These are phyloP conservation scores for Didymella keratinophila DNA, from an alignment of 2,329 filamentous ascomycete genomes.

Conservation along the genomic window DNA sequence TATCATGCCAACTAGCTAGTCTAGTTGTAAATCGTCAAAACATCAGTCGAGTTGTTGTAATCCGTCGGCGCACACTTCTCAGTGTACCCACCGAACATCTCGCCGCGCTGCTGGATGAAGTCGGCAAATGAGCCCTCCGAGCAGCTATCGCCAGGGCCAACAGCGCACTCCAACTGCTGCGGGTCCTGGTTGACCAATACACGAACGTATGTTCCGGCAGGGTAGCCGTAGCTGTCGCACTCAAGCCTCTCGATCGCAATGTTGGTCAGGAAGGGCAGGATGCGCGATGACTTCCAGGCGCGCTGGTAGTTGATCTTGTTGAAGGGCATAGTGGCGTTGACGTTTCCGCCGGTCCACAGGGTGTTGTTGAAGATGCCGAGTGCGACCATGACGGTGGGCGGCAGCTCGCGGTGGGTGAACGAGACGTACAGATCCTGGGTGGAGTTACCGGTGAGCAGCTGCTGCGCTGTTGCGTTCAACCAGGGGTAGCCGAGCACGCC, in stretches of 20 bases:
- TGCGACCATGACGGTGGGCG: conserved; percentile 71
- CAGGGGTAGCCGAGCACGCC: conserved; percentile 70
- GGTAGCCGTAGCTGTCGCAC: conserved; percentile 66
- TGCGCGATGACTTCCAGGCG: conserved; percentile 68
- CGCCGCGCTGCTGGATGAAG: conserved; percentile 54
- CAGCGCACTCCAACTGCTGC: conserved; percentile 58
- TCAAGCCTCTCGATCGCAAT: conserved; percentile 71
- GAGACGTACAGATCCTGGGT: conserved; percentile 71
- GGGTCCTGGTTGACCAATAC: conserved; percentile 61
- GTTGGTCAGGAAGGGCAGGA: conserved; percentile 72
- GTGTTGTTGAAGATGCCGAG: conserved; percentile 76
- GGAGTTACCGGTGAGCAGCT: conserved; percentile 56
- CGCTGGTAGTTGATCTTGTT: conserved; percentile 69
- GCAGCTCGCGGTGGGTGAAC: conserved; percentile 74
- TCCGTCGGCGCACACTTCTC: conserved; percentile 52
- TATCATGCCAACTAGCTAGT: conserved; percentile 2
- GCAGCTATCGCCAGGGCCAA: conserved; percentile 62
- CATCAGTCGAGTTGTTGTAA: conserved; percentile 55
- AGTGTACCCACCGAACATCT: conserved; percentile 55
- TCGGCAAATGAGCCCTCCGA: conserved; percentile 53
- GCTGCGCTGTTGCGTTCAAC: conserved; percentile 67
- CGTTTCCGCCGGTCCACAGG: conserved; percentile 60
- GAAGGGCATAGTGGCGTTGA: conserved; percentile 71
- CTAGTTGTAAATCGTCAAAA: conserved; percentile 45
- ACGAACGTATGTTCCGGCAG: conserved; percentile 60